A percentile compares a stretch with the other conserved stretches of the same genome.
Conservation (phyloP, 2,329 filamentous ascomycete species). For the Pestalotiopsis sp. region DNA sequence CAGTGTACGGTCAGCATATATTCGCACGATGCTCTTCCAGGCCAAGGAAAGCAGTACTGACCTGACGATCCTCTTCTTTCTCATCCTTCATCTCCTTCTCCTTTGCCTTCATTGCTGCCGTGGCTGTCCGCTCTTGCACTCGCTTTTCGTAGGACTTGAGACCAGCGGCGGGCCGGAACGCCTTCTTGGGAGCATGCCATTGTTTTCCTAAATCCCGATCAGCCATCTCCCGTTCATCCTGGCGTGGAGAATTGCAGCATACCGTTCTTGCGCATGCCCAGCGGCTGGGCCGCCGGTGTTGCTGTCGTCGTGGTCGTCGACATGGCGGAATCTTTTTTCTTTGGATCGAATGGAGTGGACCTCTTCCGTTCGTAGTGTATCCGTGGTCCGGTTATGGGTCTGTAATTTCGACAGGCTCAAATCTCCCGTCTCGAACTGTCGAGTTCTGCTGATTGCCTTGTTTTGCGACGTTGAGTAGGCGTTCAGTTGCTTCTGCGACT, state of each 20-base stretch:
- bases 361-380: not conserved
- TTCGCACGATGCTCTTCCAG: not conserved
- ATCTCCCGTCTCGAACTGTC: not conserved
- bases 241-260: constrained; percentile 24
- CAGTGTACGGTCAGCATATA: constrained; percentile 11
- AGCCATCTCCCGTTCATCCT: not conserved
- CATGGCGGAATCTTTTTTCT: not conserved
- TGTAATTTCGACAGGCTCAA: not conserved
- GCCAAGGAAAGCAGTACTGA: constrained; percentile 34
- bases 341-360: too few species aligned
- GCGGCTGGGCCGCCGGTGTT: constrained; percentile 40
- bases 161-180: constrained; percentile 82
- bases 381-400: not conserved
- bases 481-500: not conserved
- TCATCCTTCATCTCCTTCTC: constrained; percentile 96
- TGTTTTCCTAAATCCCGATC: constrained; percentile 72
- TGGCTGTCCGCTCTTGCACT: constrained; percentile 67
- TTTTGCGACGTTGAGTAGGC: not conserved
- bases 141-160: constrained; percentile 80
- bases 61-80: constrained; percentile 86
- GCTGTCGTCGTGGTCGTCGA: constrained; percentile 30
- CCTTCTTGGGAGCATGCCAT: constrained; percentile 83
- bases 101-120: constrained; percentile 82
- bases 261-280: constrained; percentile 86
- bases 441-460: not conserved